Base-by-base conservation (phyloP, 2,329 filamentous ascomycete species). In the Harringtonia lauricola region DNA sequence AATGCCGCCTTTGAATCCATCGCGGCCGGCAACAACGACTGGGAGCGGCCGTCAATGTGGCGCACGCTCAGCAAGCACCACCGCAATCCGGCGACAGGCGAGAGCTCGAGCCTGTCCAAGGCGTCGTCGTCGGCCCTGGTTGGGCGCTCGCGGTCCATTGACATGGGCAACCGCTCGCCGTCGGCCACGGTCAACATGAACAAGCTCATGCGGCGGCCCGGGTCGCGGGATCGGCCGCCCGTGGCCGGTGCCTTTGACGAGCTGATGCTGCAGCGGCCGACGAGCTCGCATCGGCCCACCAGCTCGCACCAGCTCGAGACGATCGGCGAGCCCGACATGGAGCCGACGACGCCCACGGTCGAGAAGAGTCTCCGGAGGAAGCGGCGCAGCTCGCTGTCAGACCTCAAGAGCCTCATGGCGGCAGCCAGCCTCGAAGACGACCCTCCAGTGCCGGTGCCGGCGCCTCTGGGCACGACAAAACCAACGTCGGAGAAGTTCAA, bases 341-440 rank as follows among this genome's bases (percentile, higher is more conserved):
- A 72, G 43, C 57, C 61, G 6, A 50, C 54, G 9, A 18, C 34
- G 51, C 58, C 28, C 4, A 49, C 19, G 1, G 17, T 36, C 1
- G 50, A 50, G 7, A 71, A 66, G 51, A 59, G 59, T n/a, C 64
- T 68, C 36, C 80, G 75, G 58, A 89, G 81, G 65, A 95, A 94
- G 67, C 76, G 90, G 44, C 81, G 90, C 58, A 95, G 89, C 64
- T 95, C 89, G 22, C 66, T 96, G 35, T 95, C 89, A 5, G 90
- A 96, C 59, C 70, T 96, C 39, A 83, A 61, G 51, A 52, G 49
- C 17, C 66, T 86, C 17, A 80, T 90, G 63, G 73, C 71, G 34
- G 71, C 76, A 44, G 70, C 80, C 9, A 72, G 67, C 12, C 61
- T 81, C 1, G 65, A 63, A 55, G 68, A 59, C 55, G 10, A 18